Base-by-base conservation (phyloP, 2,329 filamentous ascomycete species). In the Endocalyx cinctus region DNA sequence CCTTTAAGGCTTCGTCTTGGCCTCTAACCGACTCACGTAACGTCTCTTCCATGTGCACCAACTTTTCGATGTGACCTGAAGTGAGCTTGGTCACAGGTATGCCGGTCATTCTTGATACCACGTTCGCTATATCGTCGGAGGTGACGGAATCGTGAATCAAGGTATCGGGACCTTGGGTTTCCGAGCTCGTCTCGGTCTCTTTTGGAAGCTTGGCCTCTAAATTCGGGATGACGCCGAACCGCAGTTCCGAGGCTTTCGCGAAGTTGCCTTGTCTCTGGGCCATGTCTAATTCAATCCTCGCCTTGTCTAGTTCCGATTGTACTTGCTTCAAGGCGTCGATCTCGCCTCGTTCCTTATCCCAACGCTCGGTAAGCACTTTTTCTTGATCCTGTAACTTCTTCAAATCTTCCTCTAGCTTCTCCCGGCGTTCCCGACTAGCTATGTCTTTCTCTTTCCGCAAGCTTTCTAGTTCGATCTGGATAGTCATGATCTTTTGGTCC, bases 391-490 rank as follows among this genome's bases (percentile, higher is more conserved):
- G 83, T 48, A 87, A 84, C 31, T 70, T 67, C 51, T 85, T 84
- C 14, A 97, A 62, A 6, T 83, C 82, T 33, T 74, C 69, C 56
- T 97, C 83, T 1, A 97, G 74, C 52, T 90, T 90, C 50, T 94
- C 85, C 15, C 88, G 75, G 13, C 92, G 79, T 60, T 97, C 92
- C 47, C 81, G 82, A 54, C 88, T 95, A 13, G 85, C 82, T 30
- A 95, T 72, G 47, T 98, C 92, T 10, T 82, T 94, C 59, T 98
- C 92, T 52, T 97, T 97, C 31, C 90, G 78, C 26, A 98, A 64
- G 41, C 88, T 96, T 57, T 97, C 92, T 1, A 97, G 72, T 58
- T 98, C 90, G 42, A 98, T 97, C 55, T 96, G 90, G 11, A 97
- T 87, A 0, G 90, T 97, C 78, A 96, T 94, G 39, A 97, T 95